A percentile compares a stretch with the other conserved stretches of the same genome.
These are phyloP conservation scores for Carex myosuroides DNA, from an alignment of 176 grass and related monocot genomes.

Conservation along the genomic window DNA sequence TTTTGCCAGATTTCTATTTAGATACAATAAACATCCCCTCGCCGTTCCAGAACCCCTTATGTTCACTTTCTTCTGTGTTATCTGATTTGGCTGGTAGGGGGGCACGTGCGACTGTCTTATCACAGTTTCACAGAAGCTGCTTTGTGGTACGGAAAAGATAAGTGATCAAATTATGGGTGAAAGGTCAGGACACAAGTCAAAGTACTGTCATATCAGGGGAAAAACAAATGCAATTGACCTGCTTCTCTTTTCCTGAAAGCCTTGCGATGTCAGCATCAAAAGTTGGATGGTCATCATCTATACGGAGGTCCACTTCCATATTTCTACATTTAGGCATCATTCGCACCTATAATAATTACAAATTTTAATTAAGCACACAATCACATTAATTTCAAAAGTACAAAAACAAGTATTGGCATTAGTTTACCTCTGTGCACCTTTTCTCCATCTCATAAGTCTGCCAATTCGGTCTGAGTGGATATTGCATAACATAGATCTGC, in stretches of 20 bases:
- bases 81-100: too few species aligned
- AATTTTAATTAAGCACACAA: neutral
- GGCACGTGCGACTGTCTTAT: too few species aligned
- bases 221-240: slow-evolving; percentile 27
- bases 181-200: neutral
- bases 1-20: neutral
- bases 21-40: neutral
- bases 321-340: slow-evolving; percentile 58
- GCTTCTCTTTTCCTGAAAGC: slow-evolving; percentile 39
- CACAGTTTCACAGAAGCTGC: too few species aligned
- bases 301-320: slow-evolving; percentile 68
- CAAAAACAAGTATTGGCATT: neutral
- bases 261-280: slow-evolving; percentile 51
- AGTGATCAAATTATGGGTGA: neutral
- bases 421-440: slow-evolving; percentile 73
- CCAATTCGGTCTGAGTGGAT: slow-evolving; percentile 80
- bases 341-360: slow-evolving; percentile 44
- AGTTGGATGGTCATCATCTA: slow-evolving; percentile 53
- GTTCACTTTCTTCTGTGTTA: too few species aligned
- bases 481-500: slow-evolving; percentile 73
- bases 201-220: neutral
- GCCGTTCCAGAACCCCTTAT: too few species aligned
- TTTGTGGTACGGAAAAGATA: neutral
- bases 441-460: slow-evolving; percentile 64
- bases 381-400: neutral